phyloP scores from a whole-genome alignment of 495 filamentous ascomycete species.

The Hypoxylon lienhwacheense region DNA sequence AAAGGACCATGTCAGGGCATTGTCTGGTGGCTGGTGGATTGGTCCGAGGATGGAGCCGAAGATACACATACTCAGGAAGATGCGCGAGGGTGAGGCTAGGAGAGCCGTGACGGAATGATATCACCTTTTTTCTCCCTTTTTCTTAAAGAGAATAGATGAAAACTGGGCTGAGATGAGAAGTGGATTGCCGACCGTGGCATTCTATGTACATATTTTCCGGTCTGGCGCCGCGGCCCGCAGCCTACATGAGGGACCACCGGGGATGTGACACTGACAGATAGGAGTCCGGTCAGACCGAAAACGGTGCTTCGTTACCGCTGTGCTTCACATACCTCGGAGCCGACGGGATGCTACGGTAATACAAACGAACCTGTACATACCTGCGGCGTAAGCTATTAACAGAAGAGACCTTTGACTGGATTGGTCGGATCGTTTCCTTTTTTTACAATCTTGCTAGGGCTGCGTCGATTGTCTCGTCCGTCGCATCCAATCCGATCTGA shows the following conservation, averaged over 20 bases:
- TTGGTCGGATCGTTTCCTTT: no score
- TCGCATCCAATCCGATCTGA: slow-evolving; percentile 20
- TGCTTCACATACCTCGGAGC: slow-evolving; percentile 18
- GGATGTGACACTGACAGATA: background rate
- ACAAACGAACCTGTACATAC: no score
- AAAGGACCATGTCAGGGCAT: slow-evolving; percentile 36
- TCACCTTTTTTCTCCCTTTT: no score
- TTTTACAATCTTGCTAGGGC: background rate
- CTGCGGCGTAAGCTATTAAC: no score
- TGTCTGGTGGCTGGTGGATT: slow-evolving; percentile 66
- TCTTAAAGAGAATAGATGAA: no score
- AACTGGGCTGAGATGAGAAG: slow-evolving; percentile 25
- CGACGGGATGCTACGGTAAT: slow-evolving; percentile 29
- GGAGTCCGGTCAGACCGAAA: slow-evolving; percentile 11
- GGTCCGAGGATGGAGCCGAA: slow-evolving; percentile 61
- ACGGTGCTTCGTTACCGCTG: slow-evolving; percentile 9
- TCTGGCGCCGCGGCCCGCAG: slow-evolving; percentile 31
- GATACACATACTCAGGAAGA: slow-evolving; percentile 59
- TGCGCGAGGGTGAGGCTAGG: slow-evolving; percentile 40
- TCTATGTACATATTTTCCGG: slow-evolving; percentile 22
- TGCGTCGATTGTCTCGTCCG: slow-evolving; percentile 13
- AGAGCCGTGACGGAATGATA: slow-evolving; percentile 33
- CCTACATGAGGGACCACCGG: slow-evolving; percentile 4
- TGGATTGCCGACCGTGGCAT: slow-evolving; percentile 17
- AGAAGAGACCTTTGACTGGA: no score